These are phyloP conservation scores for barley (Hordeum vulgare) DNA, from an alignment of 176 grass and related monocot species.

Conservation along the genomic window MorexV3_pseudomolecules_assembly NC_058518.1:413682781-413683280, in stretches of 20 bases:
- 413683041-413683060: neutral
- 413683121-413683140: conserved; percentile 45
- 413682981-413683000: conserved; percentile 95
- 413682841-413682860: conserved; percentile 50
- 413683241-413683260: conserved; percentile 89
- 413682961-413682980: conserved; percentile 89
- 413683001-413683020: conserved; percentile 87
- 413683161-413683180: conserved; percentile 89
- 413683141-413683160: conserved; percentile 88
- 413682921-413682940: conserved; percentile 75
- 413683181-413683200: conserved; percentile 80
- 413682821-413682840: conserved; percentile 53
- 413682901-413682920: conserved; percentile 65
- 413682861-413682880: conserved; percentile 85
- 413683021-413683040: conserved; percentile 49
- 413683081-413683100: no score
- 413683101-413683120: neutral
- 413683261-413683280: conserved; percentile 81
- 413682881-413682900: conserved; percentile 98
- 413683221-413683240: conserved; percentile 89
- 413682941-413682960: conserved; percentile 98
- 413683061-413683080: neutral
- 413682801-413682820: conserved; percentile 86
- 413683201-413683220: conserved; percentile 79
- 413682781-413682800: conserved; percentile 89